Evolutionary conservation across 495 filamentous ascomycete genomes (phyloP).

Genomic region (Aspergillus funiculosus): DNA sequence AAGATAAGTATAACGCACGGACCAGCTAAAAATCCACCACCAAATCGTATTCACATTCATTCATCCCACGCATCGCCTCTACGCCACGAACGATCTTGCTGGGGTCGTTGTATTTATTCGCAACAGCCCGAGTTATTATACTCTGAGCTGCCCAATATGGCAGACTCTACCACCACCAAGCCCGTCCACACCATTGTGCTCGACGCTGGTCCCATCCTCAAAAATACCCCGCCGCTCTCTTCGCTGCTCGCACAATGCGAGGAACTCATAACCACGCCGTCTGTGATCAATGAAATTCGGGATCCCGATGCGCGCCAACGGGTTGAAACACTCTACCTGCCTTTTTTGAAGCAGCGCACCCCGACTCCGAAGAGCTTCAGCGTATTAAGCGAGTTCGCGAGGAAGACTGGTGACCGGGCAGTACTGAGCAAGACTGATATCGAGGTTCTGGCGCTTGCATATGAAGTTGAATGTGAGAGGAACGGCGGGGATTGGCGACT

Average conservation of each 20-base stretch:
- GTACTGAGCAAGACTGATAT: constrained; percentile 86
- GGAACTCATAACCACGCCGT: constrained; percentile 75
- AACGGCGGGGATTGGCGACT: constrained; percentile 81
- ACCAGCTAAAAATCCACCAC: constrained; percentile 16
- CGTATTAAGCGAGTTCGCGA: constrained; percentile 76
- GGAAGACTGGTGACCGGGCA: constrained; percentile 80
- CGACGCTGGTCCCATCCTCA: constrained; percentile 87
- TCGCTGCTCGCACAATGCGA: constrained; percentile 70
- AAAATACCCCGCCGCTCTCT: constrained; percentile 75
- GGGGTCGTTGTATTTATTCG: no score
- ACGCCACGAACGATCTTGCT: no score
- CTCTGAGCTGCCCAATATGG: constrained; percentile 28
- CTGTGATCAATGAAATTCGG: constrained; percentile 81
- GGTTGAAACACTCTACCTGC: constrained; percentile 72
- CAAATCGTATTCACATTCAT: background rate
- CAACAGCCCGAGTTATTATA: no score
- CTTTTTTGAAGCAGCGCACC: constrained; percentile 71
- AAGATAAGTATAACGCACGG: constrained; percentile 21
- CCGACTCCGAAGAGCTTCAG: constrained; percentile 71
- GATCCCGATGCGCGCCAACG: constrained; percentile 76
- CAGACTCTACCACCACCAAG: constrained; percentile 46
- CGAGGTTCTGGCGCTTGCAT: constrained; percentile 80
- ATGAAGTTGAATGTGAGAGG: constrained; percentile 80
- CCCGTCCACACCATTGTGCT: constrained; percentile 78
- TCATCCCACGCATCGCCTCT: constrained; percentile 1